Percentiles rank a stretch among this genome's conserved stretches.
These are phyloP conservation scores for Diaporthe sp. DNA, from an alignment of 2,329 filamentous ascomycete genomes.

Conservation along the genomic window DNA sequence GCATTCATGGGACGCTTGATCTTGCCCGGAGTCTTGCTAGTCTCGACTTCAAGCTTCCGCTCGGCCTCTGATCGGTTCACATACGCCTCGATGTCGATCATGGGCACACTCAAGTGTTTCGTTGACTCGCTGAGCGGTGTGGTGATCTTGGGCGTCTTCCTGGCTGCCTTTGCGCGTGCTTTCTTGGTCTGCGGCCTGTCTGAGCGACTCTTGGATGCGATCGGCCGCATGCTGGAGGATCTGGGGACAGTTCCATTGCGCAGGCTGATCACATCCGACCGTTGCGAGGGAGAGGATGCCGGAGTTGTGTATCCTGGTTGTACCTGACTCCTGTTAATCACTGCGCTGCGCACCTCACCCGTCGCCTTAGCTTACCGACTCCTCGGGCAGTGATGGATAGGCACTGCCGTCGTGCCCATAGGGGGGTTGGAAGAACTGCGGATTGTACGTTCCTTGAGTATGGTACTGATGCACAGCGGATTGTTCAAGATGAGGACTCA, in stretches of 20 bases:
- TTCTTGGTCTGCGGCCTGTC: slow-evolving; percentile 55
- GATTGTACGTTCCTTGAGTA: slow-evolving; percentile 21
- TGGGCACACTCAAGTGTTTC: slow-evolving; percentile 65
- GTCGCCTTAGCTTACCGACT: neutral
- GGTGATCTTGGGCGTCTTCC: slow-evolving; percentile 64
- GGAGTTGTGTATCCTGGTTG: slow-evolving; percentile 62
- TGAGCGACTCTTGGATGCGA: slow-evolving; percentile 45
- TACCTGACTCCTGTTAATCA: slow-evolving; percentile 36
- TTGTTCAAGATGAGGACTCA: slow-evolving; percentile 42
- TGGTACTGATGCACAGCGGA: slow-evolving; percentile 48
- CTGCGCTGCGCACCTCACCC: neutral
- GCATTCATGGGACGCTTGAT: slow-evolving; percentile 96
- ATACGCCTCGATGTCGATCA: slow-evolving; percentile 84
- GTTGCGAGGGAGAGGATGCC: slow-evolving; percentile 61
- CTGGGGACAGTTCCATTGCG: slow-evolving; percentile 49
- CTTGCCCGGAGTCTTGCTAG: slow-evolving; percentile 77
- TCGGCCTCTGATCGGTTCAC: slow-evolving; percentile 78
- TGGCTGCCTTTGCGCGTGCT: slow-evolving; percentile 57
- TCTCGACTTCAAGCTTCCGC: slow-evolving; percentile 76
- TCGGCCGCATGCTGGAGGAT: slow-evolving; percentile 36
- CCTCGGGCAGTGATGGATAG: slow-evolving; percentile 40
- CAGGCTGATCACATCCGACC: slow-evolving; percentile 52
- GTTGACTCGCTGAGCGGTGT: slow-evolving; percentile 80
- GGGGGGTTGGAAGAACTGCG: slow-evolving; percentile 34
- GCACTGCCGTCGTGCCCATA: slow-evolving; percentile 40